These are phyloP conservation scores for Termitomyces heimii DNA, from an alignment of 768 basidiomycete species.

Conservation along the genomic window DNA sequence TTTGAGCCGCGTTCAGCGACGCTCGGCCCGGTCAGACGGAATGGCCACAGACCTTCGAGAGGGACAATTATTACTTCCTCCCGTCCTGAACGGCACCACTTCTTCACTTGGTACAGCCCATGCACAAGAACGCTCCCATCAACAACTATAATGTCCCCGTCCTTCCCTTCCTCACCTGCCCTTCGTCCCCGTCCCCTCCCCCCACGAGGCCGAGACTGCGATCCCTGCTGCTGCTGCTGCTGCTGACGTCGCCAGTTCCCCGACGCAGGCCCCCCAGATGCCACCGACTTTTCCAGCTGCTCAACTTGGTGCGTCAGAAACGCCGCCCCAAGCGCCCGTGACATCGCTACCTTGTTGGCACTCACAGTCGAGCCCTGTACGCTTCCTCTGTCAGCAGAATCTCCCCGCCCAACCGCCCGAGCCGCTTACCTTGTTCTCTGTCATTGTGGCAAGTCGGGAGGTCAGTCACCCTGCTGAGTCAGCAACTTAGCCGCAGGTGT, in stretches of 20 bases:
- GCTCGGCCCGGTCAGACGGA: background rate
- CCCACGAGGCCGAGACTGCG: background rate
- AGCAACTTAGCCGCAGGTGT: no score
- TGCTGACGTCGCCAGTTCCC: conserved; percentile 59
- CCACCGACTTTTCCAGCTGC: conserved; percentile 74
- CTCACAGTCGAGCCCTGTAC: conserved; percentile 21
- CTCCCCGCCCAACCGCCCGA: no score
- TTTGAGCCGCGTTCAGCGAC: conserved; percentile 20
- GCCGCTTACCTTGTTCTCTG: no score
- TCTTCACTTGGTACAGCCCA: conserved; percentile 72
- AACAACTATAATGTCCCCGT: conserved; percentile 71
- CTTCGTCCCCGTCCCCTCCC: no score
- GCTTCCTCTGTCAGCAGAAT: no score
- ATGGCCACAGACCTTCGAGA: conserved; percentile 65
- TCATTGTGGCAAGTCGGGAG: no score
- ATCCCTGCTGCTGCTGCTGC: conserved; percentile 20
- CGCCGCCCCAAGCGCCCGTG: conserved; percentile 80
- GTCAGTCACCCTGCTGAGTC: no score
- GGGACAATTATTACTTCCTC: conserved; percentile 80
- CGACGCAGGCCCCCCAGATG: conserved; percentile 35
- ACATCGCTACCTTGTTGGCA: conserved; percentile 71
- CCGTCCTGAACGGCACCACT: conserved; percentile 73
- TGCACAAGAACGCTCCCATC: conserved; percentile 82
- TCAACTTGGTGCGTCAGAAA: conserved; percentile 87
- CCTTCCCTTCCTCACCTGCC: no score